Evolutionary conservation across 768 basidiomycete genomes (phyloP), one percentile per base, ranked within the genome.

Genomic region (Lactarius trivialis): DNA sequence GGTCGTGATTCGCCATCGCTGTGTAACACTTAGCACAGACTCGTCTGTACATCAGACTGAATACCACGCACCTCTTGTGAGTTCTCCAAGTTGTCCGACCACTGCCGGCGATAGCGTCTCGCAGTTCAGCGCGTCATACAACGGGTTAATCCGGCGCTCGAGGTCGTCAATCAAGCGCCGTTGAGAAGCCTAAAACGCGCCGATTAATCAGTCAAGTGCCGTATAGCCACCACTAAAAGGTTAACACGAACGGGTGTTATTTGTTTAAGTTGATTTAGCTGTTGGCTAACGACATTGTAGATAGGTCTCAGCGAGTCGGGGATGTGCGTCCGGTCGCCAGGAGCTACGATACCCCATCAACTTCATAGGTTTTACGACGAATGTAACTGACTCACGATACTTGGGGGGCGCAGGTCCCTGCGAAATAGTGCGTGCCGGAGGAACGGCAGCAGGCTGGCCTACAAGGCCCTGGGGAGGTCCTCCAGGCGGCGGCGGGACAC

Each of bases 81-180:
- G 78, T 45, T 85, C 82, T 24, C 84, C 70, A 33, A 97, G 75
- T 66, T 89, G 84, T 48, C 89, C 88, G 15, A 89, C 80, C 26
- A 91, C 85, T 12, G 81, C 72, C 62, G 78, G 76, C 15, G 91
- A 87, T 21, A 97, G 71, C 7, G 89, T 89, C 68, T 93, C 85
- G 70, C 91, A 93, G 73, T 98, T 97, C 68, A 98, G 75, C n/a
- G 85, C 87, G 70, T 97, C 95, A 69, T 95, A 97, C 50, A 98
- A 74, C 0, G 85, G 82, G 70, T 87, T 93, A 68, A 96, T 78
- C 34, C 95, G 82, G 21, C 92, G 82, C 71, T 95, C 93, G 5
- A 94, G 81, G 68, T 96, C 94, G 55, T 93, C 92, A 0, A 84
- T 85, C 66, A 94, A 79, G 36, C 91, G 86, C 71, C 87, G 89